Percentiles rank a stretch among this genome's conserved stretches.
These are phyloP conservation scores for Cylindrotheca fusiformis DNA, from an alignment of 108 stramenopile genomes.

Conservation along the genomic window DNA sequence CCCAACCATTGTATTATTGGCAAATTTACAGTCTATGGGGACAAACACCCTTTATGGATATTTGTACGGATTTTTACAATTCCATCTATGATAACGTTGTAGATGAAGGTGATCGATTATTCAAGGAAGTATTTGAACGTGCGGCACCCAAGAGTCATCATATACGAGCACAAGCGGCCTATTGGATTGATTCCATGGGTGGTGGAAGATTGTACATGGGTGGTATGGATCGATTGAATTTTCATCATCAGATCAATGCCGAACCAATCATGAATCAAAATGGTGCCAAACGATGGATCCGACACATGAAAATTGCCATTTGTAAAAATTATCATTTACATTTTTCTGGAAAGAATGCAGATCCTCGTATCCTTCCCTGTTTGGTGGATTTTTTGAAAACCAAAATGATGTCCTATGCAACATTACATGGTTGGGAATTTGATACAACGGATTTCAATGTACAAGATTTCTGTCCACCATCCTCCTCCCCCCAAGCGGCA, in stretches of 20 bases:
- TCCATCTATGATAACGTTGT: conserved; percentile 9
- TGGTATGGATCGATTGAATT: conserved; percentile 15
- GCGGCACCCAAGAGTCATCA: conserved; percentile 15
- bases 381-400: conserved; percentile 25
- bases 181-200: conserved; percentile 30
- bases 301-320: conserved; percentile 25
- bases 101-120: conserved; percentile 9
- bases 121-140: conserved; percentile 12
- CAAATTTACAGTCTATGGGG: conserved; percentile 26
- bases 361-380: conserved; percentile 25
- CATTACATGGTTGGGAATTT: conserved; percentile 18
- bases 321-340: conserved; percentile 7
- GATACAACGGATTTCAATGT: conserved; percentile 20
- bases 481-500: no score
- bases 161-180: conserved; percentile 19
- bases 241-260: conserved; percentile 16
- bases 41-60: conserved; percentile 13
- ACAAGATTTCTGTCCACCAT: no score
- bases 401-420: conserved; percentile 25
- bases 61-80: conserved; percentile 23
- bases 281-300: conserved; percentile 30
- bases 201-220: conserved; percentile 28
- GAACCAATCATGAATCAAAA: conserved; percentile 20
- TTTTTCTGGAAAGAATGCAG: conserved; percentile 2
- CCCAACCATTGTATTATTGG: conserved; percentile 30